Evolutionary conservation across 352 stramenopile species (phyloP).

Genomic region (Chrysophaeum taylorii): DNA sequence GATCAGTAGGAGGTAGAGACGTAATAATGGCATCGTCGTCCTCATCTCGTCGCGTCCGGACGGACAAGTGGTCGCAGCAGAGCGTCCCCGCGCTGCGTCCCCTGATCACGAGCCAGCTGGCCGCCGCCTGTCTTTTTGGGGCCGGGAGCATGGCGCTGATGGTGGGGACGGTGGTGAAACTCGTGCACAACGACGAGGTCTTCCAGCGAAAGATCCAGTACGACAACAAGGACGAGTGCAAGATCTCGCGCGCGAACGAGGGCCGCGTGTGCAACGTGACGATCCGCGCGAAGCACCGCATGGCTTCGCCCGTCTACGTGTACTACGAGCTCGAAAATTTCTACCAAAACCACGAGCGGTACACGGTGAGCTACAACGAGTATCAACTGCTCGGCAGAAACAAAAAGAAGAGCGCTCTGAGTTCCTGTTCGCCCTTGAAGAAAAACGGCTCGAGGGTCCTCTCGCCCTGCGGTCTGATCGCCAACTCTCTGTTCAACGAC

Average conservation of each 20-base stretch:
- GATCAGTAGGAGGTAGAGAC: too few relatives aligned
- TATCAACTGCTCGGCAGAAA: not conserved
- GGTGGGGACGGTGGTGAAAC: too few relatives aligned
- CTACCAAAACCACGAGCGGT: constrained; percentile 96
- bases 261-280: constrained; percentile 55
- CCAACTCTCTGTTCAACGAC: constrained; percentile 98
- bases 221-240: not conserved
- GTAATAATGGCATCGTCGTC: too few relatives aligned
- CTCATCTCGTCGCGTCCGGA: too few relatives aligned
- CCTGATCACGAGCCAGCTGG: too few relatives aligned
- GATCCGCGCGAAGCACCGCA: constrained; percentile 60
- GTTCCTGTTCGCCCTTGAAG: constrained; percentile 68
- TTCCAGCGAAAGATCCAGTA: constrained; percentile 5
- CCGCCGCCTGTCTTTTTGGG: too few relatives aligned
- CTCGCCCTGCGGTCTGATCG: constrained; percentile 95
- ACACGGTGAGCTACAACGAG: constrained; percentile 38
- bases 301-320: constrained; percentile 88
- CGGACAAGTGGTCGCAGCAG: too few relatives aligned
- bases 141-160: too few relatives aligned
- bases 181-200: not conserved
- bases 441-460: constrained; percentile 58
- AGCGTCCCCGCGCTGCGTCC: too few relatives aligned
- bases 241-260: not conserved
- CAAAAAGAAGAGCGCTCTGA: not conserved
- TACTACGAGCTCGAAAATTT: constrained; percentile 99